Evolutionary conservation across 1,284 basidiomycete species (phyloP), one percentile per base, ranked within the genome.

Genomic region (Ceratobasidium sp.): DNA sequence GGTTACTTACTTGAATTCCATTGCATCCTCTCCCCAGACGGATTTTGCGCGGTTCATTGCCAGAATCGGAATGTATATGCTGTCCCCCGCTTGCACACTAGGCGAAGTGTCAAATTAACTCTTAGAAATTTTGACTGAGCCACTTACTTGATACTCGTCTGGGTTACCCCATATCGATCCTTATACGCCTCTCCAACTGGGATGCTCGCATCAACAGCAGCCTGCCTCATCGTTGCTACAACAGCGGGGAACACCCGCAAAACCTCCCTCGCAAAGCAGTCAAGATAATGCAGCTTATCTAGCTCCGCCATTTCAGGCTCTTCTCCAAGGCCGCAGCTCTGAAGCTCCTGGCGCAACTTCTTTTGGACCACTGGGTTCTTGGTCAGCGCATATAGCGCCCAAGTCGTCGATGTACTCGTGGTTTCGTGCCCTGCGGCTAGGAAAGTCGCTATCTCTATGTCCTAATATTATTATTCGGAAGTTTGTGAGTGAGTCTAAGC

Each of bases 331-430:
- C 66, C 47, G 0, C 82, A 79, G 0, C 76, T 75, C 27, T 77
- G 60, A 15, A 84, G 76, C 76, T 88, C 87, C 9, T 81, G 79
- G 2, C 87, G 81, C 0, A 88, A 80, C 48, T 81, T 81, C 24
- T 78, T 79, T 77, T 88, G 87, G 1, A 83, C 76, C 0, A 83
- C 82, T 0, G 80, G 83, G 65, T 85, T 75, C n/a, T 79, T 78
- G 0, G 83, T 77, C 0, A 88, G 82, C n/a, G 81, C 79, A 76
- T 83, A 84, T 0, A 86, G 77, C n/a, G 82, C 82, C 87, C 87
- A 88, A 3, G 85, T 84, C 0, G 86, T 79, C 0, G 85, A 82
- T 0, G 83, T 85, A 1, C 83, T 82, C 0, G 83, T 84, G 9
- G 57, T 66, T 36, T 67, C 64, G 78, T 85, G 84, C 0, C 85